These are phyloP conservation scores for Ogataea polymorpha DNA, from an alignment of 805 yeast species.

Conservation along the genomic window DNA sequence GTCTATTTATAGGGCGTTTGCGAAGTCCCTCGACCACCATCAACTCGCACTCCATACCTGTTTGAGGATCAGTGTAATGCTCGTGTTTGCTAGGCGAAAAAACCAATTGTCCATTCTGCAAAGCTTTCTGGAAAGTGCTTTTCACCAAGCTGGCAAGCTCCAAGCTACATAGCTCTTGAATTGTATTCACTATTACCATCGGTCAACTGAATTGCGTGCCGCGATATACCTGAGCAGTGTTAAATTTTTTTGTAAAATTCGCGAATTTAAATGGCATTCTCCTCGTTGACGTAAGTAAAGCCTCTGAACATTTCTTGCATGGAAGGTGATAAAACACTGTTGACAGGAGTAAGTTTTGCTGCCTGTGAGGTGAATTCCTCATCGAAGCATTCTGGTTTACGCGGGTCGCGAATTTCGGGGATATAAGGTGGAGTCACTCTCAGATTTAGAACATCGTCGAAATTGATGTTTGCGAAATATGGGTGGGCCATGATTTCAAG, in stretches of 20 bases:
- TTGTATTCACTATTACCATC: constrained; percentile 13
- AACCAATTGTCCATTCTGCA: constrained; percentile 24
- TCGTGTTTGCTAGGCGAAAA: constrained; percentile 21
- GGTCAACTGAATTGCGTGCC: constrained; percentile 5
- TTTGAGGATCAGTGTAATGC: constrained; percentile 21
- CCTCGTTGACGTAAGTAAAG: constrained; percentile 81
- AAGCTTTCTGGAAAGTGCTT: constrained; percentile 24
- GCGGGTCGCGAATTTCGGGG: constrained; percentile 83
- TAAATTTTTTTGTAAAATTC: constrained; percentile 1
- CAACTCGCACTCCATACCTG: constrained; percentile 29
- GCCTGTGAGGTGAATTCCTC: constrained; percentile 92
- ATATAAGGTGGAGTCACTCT: constrained; percentile 83
- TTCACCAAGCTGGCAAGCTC: constrained; percentile 19
- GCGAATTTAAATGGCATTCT: constrained; percentile 23
- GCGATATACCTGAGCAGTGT: not conserved
- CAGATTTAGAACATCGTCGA: constrained; percentile 75
- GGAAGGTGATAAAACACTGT: constrained; percentile 75
- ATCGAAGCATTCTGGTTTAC: constrained; percentile 91
- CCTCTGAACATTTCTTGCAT: constrained; percentile 98
- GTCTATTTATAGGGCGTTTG: constrained; percentile 35
- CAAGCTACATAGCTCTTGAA: constrained; percentile 17
- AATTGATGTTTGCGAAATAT: constrained; percentile 84
- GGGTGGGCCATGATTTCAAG: constrained; percentile 93
- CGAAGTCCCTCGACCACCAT: constrained; percentile 34
- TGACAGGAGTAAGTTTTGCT: constrained; percentile 93